Conservation (phyloP, 306 rosid species). For the Oemleria cerasiformis region DNA sequence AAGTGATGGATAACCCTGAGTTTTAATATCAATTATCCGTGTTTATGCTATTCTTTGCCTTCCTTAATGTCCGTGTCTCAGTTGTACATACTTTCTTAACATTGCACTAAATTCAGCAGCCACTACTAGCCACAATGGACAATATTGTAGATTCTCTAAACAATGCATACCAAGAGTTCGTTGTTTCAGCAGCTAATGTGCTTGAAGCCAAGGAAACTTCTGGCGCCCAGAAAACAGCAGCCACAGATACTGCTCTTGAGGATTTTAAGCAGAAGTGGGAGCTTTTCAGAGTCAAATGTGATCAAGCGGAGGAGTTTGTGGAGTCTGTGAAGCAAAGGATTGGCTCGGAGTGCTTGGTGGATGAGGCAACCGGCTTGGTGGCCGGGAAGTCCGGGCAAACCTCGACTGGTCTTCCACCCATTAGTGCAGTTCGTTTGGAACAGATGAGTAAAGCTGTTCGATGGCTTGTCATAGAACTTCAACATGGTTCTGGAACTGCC, state of each 20-base stretch:
- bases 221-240: slow-evolving; percentile 44
- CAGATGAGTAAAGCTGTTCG: slow-evolving; percentile 84
- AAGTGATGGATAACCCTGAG: neutral
- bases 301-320: slow-evolving; percentile 79
- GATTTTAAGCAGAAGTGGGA: slow-evolving; percentile 82
- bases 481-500: slow-evolving; percentile 62
- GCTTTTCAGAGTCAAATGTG: slow-evolving; percentile 70
- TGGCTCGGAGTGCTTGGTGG: slow-evolving; percentile 77
- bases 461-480: slow-evolving; percentile 74
- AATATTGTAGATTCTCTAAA: slow-evolving; percentile 57
- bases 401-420: slow-evolving; percentile 56
- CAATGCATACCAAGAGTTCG: slow-evolving; percentile 65
- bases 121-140: slow-evolving; percentile 42
- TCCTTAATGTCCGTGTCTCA: too few relatives aligned
- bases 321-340: slow-evolving; percentile 81
- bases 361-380: slow-evolving; percentile 73
- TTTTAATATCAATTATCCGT: neutral
- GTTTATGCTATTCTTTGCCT: neutral
- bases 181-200: slow-evolving; percentile 62
- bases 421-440: slow-evolving; percentile 71
- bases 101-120: neutral
- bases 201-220: slow-evolving; percentile 57
- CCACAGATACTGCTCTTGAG: slow-evolving; percentile 64
- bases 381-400: slow-evolving; percentile 51
- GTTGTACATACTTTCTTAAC: neutral